Evolutionary conservation across 331 rosid genomes (phyloP).

Genomic region (Malus hybrid): DNA sequence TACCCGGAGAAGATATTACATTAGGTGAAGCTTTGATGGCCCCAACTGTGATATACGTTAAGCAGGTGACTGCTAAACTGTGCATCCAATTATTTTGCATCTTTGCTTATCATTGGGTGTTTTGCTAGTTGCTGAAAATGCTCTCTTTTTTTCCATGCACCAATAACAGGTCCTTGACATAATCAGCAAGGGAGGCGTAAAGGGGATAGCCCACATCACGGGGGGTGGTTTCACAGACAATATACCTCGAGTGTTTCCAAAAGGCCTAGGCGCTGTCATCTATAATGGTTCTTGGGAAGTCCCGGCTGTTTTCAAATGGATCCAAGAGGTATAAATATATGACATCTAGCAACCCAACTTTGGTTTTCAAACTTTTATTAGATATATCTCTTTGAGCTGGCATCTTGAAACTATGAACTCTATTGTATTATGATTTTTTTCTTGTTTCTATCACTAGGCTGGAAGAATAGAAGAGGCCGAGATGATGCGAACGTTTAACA

Average conservation of each 20-base stretch:
- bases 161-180: slow-evolving; percentile 63
- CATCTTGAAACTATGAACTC: neutral
- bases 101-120: neutral
- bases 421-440: neutral
- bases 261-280: slow-evolving; percentile 73
- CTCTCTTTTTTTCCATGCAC: neutral
- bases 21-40: slow-evolving; percentile 86
- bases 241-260: slow-evolving; percentile 81
- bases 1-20: slow-evolving; percentile 53
- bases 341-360: neutral
- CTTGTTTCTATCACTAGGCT: slow-evolving; percentile 37
- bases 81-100: neutral
- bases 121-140: neutral
- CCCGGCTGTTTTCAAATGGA: slow-evolving; percentile 71
- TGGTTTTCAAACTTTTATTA: neutral
- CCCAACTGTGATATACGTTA: slow-evolving; percentile 79
- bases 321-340: slow-evolving; percentile 60
- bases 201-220: slow-evolving; percentile 80
- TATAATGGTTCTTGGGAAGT: slow-evolving; percentile 62
- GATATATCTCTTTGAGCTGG: neutral
- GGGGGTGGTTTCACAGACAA: slow-evolving; percentile 95
- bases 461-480: slow-evolving; percentile 72
- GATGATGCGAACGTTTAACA: slow-evolving; percentile 82
- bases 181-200: slow-evolving; percentile 71
- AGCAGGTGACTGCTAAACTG: slow-evolving; percentile 49